Conservation (phyloP, 1,284 basidiomycete genomes). For the Cryptococcus maquisensis region DNA sequence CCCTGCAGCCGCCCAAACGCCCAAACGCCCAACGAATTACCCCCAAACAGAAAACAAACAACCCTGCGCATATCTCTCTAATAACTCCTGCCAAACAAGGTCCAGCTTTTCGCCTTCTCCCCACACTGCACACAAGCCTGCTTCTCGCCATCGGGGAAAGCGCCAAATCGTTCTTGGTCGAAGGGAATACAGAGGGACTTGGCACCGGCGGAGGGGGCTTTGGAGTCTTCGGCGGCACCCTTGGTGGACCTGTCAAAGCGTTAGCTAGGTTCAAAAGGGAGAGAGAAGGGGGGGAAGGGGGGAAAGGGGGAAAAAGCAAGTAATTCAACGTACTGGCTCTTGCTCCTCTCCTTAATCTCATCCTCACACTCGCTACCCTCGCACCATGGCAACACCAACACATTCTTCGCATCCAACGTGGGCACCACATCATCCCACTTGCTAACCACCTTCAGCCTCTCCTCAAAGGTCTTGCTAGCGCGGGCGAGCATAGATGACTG, state of each 20-base stretch:
- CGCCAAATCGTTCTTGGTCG: constrained; percentile 76
- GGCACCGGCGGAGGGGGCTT: constrained; percentile 95
- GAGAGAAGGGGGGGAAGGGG: background rate
- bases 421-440: constrained; percentile 91
- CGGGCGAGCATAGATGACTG: constrained; percentile 82
- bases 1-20: too few species aligned
- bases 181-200: constrained; percentile 97
- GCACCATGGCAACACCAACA: constrained; percentile 94
- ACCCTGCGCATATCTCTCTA: background rate
- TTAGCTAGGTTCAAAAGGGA: constrained; percentile 3
- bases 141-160: constrained; percentile 62
- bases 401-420: constrained; percentile 80
- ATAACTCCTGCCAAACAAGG: constrained; percentile 71
- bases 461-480: constrained; percentile 71
- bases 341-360: constrained; percentile 91
- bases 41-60: too few species aligned
- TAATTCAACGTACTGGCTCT: constrained; percentile 60
- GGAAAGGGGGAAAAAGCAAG: background rate
- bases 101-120: constrained; percentile 83
- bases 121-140: constrained; percentile 83
- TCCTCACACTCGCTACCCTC: constrained; percentile 92
- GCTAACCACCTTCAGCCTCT: constrained; percentile 68
- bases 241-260: constrained; percentile 52
- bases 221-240: constrained; percentile 77
- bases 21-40: too few species aligned